Evolutionary conservation across 2,329 filamentous ascomycete species (phyloP), one percentile per base, ranked within the genome.

Genomic region (Magnaporthales sp.): DNA sequence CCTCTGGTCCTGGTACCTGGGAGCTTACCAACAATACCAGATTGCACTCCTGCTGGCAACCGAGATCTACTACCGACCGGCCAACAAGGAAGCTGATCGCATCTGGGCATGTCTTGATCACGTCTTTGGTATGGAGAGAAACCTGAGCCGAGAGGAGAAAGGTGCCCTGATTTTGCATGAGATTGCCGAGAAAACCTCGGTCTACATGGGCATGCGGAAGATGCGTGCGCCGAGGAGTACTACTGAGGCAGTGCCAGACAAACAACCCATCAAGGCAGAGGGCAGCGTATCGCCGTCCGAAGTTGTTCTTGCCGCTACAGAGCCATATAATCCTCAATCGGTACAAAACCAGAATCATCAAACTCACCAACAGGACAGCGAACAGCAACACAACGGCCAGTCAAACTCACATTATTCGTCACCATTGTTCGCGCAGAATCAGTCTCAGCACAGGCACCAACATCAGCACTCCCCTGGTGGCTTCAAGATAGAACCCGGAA

Each of bases 91-190:
- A 68, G 86, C 86, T 1, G 82, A 84, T 27, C 83, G 89, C 9
- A 89, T 92, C 67, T 92, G 90, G 89, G 78, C 80, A 38, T 89
- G 87, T 71, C 78, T 92, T 29, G 89, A 93, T 73, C 92, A 87
- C 73, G 86, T 91, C 27, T 93, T 91, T 73, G 84, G 86, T 64
- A 78, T 88, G 30, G 82, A 89, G 32, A 73, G 80, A 5, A 75
- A 80, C 38, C 74, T 85, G 58, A 75, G 82, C 13, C 81, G 81
- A 3, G 79, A 82, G 22, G 79, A 85, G 60, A 92, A 92, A 73
- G 83, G 82, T 11, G 77, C 85, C 31, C 80, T 81, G 24, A 83
- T 93, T 1, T 77, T 92, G 32, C 79, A 79, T 10, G 88, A 91
- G 68, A 80, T 92, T 51, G 79, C 84, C 70, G 82, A 84, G 51